phyloP scores from a whole-genome alignment of 2,329 filamentous ascomycete genomes.

The Pestalotiopsis sp. region DNA sequence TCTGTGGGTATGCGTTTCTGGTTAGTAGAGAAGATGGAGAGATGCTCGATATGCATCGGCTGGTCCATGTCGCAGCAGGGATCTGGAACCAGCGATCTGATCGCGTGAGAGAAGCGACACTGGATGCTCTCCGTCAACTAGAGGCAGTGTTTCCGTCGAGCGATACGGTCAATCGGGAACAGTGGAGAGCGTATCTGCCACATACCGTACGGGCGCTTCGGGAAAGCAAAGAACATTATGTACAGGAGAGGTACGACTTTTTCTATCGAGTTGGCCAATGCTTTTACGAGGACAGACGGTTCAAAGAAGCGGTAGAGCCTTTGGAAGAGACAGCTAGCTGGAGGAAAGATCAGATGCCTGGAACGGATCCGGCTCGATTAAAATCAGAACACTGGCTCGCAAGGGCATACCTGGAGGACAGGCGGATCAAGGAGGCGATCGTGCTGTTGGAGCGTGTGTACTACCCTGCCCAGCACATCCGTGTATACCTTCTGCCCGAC shows the following conservation, averaged over 20 bases:
- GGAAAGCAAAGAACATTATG: constrained; percentile 14
- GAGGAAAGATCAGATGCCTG: not conserved
- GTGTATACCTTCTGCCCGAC: too few species aligned
- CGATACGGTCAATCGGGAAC: not conserved
- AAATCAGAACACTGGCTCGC: not conserved
- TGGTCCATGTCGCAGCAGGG: constrained; percentile 34
- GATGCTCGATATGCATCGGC: constrained; percentile 35
- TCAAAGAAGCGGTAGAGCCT: not conserved
- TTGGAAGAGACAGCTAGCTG: not conserved
- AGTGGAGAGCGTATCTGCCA: constrained; percentile 27
- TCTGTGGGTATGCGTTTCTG: constrained; percentile 34
- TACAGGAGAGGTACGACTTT: constrained; percentile 20
- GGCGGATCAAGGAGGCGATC: not conserved
- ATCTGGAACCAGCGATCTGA: constrained; percentile 27
- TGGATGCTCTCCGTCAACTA: constrained; percentile 6
- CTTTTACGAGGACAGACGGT: not conserved
- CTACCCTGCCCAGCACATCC: too few species aligned
- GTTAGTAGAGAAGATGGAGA: constrained; percentile 21
- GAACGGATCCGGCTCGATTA: not conserved
- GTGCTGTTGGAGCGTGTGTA: not conserved
- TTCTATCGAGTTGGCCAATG: constrained; percentile 8
- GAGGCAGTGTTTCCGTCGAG: constrained; percentile 9
- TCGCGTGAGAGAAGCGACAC: constrained; percentile 6
- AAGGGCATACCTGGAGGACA: not conserved
- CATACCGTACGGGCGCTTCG: constrained; percentile 26